phyloP scores from a whole-genome alignment of 345 rosid genomes.

The Populus ilicifolia region DNA sequence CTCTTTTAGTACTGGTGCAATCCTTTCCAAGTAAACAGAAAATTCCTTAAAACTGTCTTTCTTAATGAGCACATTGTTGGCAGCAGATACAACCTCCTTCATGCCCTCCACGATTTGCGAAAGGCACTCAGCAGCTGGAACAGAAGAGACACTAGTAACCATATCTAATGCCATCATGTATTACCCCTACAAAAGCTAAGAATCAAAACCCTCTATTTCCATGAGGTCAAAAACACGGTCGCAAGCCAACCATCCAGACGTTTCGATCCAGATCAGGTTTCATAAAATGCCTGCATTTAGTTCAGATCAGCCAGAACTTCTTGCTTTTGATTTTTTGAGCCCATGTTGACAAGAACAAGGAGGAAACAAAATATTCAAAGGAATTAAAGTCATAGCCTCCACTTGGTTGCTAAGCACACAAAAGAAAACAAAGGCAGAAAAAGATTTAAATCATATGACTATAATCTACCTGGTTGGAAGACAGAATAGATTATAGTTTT shows the following conservation, averaged over 20 bases:
- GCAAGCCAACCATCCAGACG: background rate
- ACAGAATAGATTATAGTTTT: background rate
- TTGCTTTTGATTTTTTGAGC: background rate
- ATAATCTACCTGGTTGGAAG: background rate
- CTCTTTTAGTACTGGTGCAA: slow-evolving; percentile 51
- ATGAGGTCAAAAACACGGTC: slow-evolving; percentile 3
- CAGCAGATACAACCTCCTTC: slow-evolving; percentile 32
- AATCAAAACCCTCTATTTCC: slow-evolving; percentile 13
- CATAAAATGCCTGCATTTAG: slow-evolving; percentile 11
- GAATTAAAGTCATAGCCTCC: background rate
- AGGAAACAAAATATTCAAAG: background rate
- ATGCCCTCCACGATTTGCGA: slow-evolving; percentile 43
- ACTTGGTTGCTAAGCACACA: background rate
- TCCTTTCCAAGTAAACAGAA: slow-evolving; percentile 43
- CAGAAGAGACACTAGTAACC: slow-evolving; percentile 28
- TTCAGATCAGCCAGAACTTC: slow-evolving; percentile 2
- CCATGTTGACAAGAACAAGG: background rate
- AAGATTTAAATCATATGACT: background rate
- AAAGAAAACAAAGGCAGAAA: background rate
- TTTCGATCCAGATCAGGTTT: slow-evolving; percentile 8
- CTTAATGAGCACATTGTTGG: slow-evolving; percentile 45
- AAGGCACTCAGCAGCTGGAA: slow-evolving; percentile 42
- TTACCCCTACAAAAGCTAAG: slow-evolving; percentile 11
- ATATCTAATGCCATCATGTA: slow-evolving; percentile 40
- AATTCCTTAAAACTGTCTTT: slow-evolving; percentile 54